phyloP scores from a whole-genome alignment of 2,329 filamentous ascomycete genomes.

The Fusarium haematococcum region DNA sequence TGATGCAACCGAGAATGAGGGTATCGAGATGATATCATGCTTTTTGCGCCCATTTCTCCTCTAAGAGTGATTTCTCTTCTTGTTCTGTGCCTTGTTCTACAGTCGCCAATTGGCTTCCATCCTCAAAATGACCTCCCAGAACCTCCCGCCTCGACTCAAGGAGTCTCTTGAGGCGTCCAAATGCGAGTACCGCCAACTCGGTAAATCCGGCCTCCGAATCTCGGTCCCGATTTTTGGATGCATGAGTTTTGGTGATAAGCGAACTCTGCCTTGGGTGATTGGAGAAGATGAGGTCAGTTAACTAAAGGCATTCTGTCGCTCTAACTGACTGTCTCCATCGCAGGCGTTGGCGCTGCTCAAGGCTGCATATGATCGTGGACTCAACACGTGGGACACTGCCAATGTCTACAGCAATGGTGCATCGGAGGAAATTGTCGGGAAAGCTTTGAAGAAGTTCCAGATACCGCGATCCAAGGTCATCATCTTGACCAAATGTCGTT shows the following conservation, averaged over 20 bases:
- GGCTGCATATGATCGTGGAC: constrained; percentile 32
- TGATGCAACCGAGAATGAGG: not conserved
- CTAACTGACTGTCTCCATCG: no score
- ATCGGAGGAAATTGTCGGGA: constrained; percentile 27
- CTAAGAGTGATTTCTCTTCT: not conserved
- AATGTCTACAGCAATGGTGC: constrained; percentile 31
- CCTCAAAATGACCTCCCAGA: constrained; percentile 5
- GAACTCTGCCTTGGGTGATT: constrained; percentile 26
- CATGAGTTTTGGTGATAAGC: constrained; percentile 33
- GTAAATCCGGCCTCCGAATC: constrained; percentile 19
- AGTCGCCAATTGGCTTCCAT: not conserved
- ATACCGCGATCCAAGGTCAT: constrained; percentile 33
- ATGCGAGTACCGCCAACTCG: constrained; percentile 32
- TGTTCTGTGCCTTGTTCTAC: not conserved
- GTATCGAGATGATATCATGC: not conserved
- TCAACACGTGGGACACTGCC: constrained; percentile 35
- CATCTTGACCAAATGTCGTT: constrained; percentile 31
- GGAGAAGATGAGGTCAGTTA: constrained; percentile 18
- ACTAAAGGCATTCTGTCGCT: no score
- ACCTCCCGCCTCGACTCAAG: constrained; percentile 23
- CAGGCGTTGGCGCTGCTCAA: constrained; percentile 28
- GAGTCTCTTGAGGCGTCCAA: constrained; percentile 23
- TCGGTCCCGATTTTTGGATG: constrained; percentile 29
- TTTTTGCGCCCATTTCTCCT: not conserved
- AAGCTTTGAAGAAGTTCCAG: constrained; percentile 26